Percentiles rank a stretch among this genome's conserved stretches.
Conservation (phyloP, 192 early-diverging fungal species). For the Chytriomyces hyalinus region DNA sequence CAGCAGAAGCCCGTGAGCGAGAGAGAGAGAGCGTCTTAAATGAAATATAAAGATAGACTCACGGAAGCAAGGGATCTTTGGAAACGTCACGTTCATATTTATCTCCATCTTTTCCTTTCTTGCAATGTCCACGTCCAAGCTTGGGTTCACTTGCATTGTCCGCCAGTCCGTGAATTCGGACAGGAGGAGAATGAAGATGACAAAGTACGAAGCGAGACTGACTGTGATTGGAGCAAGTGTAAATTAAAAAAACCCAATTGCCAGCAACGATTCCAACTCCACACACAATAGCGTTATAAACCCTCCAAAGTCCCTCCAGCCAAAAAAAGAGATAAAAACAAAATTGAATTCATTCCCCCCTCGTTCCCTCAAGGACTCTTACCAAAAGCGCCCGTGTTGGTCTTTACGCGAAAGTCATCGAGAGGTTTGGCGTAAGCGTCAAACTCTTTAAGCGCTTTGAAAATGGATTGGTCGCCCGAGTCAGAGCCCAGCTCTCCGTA, state of each 20-base stretch:
- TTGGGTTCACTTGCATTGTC: constrained; percentile 68
- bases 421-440: constrained; percentile 91
- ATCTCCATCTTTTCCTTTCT: constrained; percentile 90
- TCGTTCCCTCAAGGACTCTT: constrained; percentile 13
- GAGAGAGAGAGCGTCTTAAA: neutral
- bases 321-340: too few relatives aligned
- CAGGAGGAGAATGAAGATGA: constrained; percentile 78
- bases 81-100: constrained; percentile 89
- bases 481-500: neutral
- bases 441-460: constrained; percentile 44
- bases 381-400: constrained; percentile 77
- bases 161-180: constrained; percentile 86
- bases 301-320: too few relatives aligned
- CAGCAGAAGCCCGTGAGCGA: neutral
- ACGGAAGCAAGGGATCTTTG: constrained; percentile 88
- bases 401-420: constrained; percentile 91
- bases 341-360: too few relatives aligned
- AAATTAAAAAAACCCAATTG: too few relatives aligned
- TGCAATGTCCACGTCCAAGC: constrained; percentile 80
- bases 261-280: too few relatives aligned
- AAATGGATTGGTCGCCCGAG: constrained; percentile 13
- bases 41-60: constrained; percentile 27
- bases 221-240: constrained; percentile 50
- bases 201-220: constrained; percentile 73
- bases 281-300: too few relatives aligned